Evolutionary conservation across 2,329 filamentous ascomycete species (phyloP).

Genomic region (Neophaeococcomyces mojaviensis): DNA sequence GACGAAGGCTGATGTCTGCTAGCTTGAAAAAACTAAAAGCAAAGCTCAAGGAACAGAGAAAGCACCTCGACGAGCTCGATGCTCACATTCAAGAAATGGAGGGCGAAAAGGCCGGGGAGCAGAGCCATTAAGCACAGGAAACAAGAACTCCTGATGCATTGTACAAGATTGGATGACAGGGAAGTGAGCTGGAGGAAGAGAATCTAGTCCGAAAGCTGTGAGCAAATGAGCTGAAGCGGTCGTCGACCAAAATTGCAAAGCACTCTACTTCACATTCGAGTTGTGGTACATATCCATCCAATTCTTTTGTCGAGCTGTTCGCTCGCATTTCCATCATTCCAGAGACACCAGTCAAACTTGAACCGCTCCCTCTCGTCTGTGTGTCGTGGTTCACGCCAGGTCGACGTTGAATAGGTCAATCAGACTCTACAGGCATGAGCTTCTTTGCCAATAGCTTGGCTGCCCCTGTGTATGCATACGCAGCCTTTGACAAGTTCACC

Average conservation of each 20-base stretch:
- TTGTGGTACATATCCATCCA: neutral
- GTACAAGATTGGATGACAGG: too few species aligned
- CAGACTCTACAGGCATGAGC: too few species aligned
- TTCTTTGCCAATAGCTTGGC: too few species aligned
- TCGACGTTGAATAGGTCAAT: too few species aligned
- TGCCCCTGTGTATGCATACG: too few species aligned
- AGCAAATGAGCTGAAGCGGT: too few species aligned
- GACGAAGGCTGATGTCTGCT: constrained; percentile 1
- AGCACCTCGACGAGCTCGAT: constrained; percentile 76
- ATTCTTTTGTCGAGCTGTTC: neutral
- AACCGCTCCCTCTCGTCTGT: neutral
- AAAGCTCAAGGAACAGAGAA: constrained; percentile 66
- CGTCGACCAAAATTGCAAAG: neutral
- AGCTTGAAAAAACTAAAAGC: constrained; percentile 62
- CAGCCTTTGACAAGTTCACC: too few species aligned
- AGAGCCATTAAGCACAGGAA: constrained; percentile 17
- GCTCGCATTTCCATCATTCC: neutral
- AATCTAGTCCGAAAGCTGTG: too few species aligned
- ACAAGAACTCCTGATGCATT: too few species aligned
- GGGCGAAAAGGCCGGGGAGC: constrained; percentile 62
- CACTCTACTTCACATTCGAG: neutral
- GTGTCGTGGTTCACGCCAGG: neutral
- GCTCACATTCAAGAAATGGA: constrained; percentile 83
- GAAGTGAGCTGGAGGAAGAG: neutral
- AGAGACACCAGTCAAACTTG: too few species aligned